Percentiles rank a stretch among this genome's conserved stretches.
Evolutionary conservation across 768 basidiomycete species (phyloP).

Genomic region (Antrodiella citrinella): DNA sequence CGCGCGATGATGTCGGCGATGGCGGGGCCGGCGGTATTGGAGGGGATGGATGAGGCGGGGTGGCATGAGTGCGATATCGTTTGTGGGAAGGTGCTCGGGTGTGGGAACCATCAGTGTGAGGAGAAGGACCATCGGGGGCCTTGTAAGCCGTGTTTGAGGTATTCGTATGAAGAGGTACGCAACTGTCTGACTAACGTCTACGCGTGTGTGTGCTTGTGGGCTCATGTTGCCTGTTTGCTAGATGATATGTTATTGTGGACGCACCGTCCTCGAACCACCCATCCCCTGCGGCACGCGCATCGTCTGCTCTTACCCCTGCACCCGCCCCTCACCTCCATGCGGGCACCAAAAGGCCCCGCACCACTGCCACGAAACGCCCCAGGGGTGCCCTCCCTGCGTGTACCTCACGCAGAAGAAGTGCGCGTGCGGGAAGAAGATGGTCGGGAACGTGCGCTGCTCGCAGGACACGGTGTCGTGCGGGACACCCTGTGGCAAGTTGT

Average conservation of each 20-base stretch:
- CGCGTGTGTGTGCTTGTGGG: background rate
- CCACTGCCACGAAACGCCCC: constrained; percentile 69
- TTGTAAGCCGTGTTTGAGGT: constrained; percentile 79
- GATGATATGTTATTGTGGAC: constrained; percentile 76
- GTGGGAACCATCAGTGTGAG: constrained; percentile 77
- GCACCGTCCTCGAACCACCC: constrained; percentile 84
- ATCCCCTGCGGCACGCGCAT: constrained; percentile 82
- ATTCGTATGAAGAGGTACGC: constrained; percentile 85
- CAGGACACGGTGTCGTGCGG: constrained; percentile 87
- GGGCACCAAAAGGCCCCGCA: constrained; percentile 78
- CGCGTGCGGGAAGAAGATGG: constrained; percentile 80
- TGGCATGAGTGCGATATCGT: constrained; percentile 81
- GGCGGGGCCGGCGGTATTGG: constrained; percentile 5
- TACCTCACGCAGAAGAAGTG: constrained; percentile 73
- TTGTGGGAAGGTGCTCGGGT: constrained; percentile 64
- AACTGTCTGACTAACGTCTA: background rate
- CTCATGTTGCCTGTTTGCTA: constrained; percentile 20
- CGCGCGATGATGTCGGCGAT: constrained; percentile 24
- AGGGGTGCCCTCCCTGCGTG: constrained; percentile 79
- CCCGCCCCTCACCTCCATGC: constrained; percentile 60
- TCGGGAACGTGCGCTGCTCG: constrained; percentile 80
- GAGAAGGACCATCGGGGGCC: constrained; percentile 73
- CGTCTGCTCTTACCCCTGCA: constrained; percentile 74
- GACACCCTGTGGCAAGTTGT: constrained; percentile 61
- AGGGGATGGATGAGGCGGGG: constrained; percentile 54